Evolutionary conservation across 2,329 filamentous ascomycete species (phyloP), one percentile per base, ranked within the genome.

Genomic region (Mollisia scopiformis): DNA sequence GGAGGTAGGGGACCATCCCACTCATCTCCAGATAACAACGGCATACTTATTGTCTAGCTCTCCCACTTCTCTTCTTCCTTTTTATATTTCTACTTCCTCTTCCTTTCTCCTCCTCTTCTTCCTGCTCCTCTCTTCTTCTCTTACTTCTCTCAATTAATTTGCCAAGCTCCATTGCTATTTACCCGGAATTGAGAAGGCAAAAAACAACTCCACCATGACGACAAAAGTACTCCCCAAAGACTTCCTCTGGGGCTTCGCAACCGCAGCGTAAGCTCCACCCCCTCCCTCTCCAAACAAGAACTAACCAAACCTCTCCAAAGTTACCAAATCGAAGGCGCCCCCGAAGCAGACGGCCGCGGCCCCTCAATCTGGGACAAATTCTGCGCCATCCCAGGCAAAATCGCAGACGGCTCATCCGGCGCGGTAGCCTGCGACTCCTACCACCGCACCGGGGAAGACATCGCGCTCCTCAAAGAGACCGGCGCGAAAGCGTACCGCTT

Each of bases 291-390:
- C 50, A 23, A 55, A 33, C 11, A 25, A 16, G 27, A 49, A 28
- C 54, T 39, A 49, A 23, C 23, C 31, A 50, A 23, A 27, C 55
- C 2, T 11, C 16, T 57, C 39, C 63, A 5, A 72, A 95, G 92
- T 73, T 96, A 95, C 80, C 92, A 96, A 75, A 90, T 96, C 69
- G 92, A 96, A 80, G 92, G 92, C 60, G 87, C 87, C 51, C 80
- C 83, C 39, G 80, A 89, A 51, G 84, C 88, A 72, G 92, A 94
- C 73, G 92, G 92, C 66, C 90, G 92, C 66, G 89, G 85, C 23
- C 88, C 91, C 57, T 92, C 89, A 63, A 95, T 96, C 75, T 96
- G 92, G 92, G 92, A 96, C 77, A 88, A 85, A n/a, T 96, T 96
- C 79, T 93, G 90, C 77, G 84, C 84, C 64, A 88, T 86, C 57